Evolutionary conservation across 108 stramenopile species (phyloP).

Genomic region (Cyclostephanos invisitatus): DNA sequence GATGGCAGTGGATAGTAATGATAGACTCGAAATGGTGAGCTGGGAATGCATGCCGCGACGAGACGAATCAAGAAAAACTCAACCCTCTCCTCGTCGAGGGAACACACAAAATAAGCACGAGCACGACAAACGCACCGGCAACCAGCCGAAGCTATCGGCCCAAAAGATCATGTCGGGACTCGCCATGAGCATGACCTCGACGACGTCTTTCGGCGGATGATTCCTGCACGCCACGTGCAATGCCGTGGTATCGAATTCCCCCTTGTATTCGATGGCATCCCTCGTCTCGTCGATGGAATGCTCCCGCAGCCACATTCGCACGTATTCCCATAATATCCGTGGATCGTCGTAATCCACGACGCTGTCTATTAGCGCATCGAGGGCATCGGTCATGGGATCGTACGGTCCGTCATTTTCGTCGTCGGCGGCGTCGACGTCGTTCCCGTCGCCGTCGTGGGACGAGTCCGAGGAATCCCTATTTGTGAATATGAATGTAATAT

Average conservation of each 20-base stretch:
- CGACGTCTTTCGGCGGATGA: conserved; percentile 64
- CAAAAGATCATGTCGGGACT: conserved; percentile 61
- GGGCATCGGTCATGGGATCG: conserved; percentile 10
- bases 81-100: no score
- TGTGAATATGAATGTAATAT: no score
- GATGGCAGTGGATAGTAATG: no score
- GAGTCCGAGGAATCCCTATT: no score
- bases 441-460: no score
- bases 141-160: conserved; percentile 71
- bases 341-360: conserved; percentile 25
- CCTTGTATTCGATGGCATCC: conserved; percentile 59
- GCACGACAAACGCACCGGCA: conserved; percentile 52
- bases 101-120: no score
- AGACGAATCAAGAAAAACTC: no score
- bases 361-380: conserved; percentile 24
- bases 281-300: conserved; percentile 56
- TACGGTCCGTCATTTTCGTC: neutral
- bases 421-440: no score
- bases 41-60: no score
- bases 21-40: no score
- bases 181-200: conserved; percentile 49
- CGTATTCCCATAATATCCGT: conserved; percentile 49
- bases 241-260: conserved; percentile 64
- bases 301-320: conserved; percentile 65
- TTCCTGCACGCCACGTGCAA: conserved; percentile 74